Percentiles rank a stretch among this genome's conserved stretches.
phyloP scores from a whole-genome alignment of 495 filamentous ascomycete species.

The Wilcoxina mikolae region DNA sequence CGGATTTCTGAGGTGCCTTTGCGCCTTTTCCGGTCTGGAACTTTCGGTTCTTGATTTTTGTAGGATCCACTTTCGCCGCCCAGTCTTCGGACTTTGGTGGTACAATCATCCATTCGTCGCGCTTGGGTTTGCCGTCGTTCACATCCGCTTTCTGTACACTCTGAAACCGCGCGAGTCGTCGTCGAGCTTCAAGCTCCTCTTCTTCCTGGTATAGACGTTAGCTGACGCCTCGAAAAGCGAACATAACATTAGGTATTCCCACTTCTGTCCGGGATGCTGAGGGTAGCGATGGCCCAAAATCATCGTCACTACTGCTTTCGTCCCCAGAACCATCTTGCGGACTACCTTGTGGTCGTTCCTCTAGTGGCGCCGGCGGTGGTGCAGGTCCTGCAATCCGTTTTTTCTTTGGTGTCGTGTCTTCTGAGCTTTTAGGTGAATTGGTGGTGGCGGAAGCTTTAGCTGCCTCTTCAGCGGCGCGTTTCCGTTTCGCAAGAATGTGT shows the following conservation, averaged over 20 bases:
- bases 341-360: constrained; percentile 33
- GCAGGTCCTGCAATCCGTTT: constrained; percentile 39
- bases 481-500: constrained; percentile 31
- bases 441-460: constrained; percentile 15
- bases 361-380: constrained; percentile 39
- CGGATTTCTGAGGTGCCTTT: constrained; percentile 32
- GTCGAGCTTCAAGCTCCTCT: constrained; percentile 23
- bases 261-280: constrained; percentile 32
- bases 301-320: constrained; percentile 41
- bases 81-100: constrained; percentile 55
- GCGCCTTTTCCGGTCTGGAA: constrained; percentile 63
- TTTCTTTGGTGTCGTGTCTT: constrained; percentile 30
- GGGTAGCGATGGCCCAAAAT: constrained; percentile 73
- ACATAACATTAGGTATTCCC: constrained; percentile 1
- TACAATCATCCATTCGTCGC: constrained; percentile 91
- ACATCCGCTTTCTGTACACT: constrained; percentile 12
- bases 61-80: constrained; percentile 62
- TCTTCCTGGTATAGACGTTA: constrained; percentile 17
- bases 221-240: constrained; percentile 3
- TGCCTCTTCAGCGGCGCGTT: constrained; percentile 28
- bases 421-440: constrained; percentile 15
- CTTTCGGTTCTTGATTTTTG: constrained; percentile 64
- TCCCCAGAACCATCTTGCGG: constrained; percentile 27
- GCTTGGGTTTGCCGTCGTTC: constrained; percentile 33
- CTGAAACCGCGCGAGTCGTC: constrained; percentile 24